These are phyloP conservation scores for Cyclotella kingstonii DNA, from an alignment of 108 stramenopile genomes.

Conservation along the genomic window DNA sequence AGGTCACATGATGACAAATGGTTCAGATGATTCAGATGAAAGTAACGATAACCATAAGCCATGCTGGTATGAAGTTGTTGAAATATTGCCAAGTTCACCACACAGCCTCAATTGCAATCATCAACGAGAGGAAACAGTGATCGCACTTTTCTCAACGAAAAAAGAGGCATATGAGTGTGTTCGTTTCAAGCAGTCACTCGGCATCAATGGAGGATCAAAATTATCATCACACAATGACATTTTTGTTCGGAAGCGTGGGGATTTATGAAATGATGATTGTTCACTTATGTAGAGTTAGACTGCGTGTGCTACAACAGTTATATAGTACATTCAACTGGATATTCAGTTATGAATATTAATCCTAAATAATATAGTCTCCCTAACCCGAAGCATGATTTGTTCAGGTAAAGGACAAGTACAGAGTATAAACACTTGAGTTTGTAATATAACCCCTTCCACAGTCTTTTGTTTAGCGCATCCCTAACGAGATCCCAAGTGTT, in stretches of 20 bases:
- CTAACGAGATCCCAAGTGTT: no score
- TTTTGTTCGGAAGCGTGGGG: not conserved
- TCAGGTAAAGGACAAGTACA: no score
- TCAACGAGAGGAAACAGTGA: slow-evolving; percentile 7
- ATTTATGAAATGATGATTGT: not conserved
- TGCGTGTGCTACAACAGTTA: no score
- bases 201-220: not conserved
- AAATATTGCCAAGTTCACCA: not conserved
- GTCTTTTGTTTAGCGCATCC: no score
- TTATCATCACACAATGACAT: no score
- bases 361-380: no score
- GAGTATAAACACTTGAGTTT: no score
- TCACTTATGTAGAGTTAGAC: no score
- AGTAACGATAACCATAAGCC: slow-evolving; percentile 5
- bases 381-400: no score
- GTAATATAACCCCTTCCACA: no score
- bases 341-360: no score
- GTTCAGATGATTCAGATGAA: slow-evolving; percentile 6
- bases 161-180: slow-evolving; percentile 24
- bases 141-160: slow-evolving; percentile 30
- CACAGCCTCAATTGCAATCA: not conserved
- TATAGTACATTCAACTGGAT: no score
- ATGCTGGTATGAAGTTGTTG: slow-evolving; percentile 38
- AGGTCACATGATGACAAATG: not conserved
- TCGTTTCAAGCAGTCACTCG: slow-evolving; percentile 12